Base-by-base conservation (phyloP, 2,329 filamentous ascomycete species). In the Ascochyta clinopodiicola region DNA sequence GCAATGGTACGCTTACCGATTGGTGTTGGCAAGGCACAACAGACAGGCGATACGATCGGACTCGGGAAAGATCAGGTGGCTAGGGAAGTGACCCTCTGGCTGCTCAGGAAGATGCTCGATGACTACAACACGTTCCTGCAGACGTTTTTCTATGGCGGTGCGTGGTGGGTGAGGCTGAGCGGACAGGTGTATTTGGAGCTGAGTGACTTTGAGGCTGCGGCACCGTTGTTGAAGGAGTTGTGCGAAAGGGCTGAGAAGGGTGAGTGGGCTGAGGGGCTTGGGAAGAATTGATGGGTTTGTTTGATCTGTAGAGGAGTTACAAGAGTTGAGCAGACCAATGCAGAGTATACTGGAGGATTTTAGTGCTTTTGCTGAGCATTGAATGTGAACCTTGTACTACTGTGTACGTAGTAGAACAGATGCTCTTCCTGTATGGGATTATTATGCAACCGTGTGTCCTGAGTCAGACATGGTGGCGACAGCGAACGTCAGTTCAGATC, bases 161-260 rank as follows among this genome's bases (percentile, higher is more conserved):
- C 81, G 48, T 84, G 88, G 71, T 96, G 89, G 89, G 80, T 83
- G 0, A 80, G 94, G 44, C 68, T 96, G 43, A 92, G 89, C 70
- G 91, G 85, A 13, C 92, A 96, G 80, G 83, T 95, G 0, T 98
- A 95, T 71, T 76, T 97, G n/a, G 91, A 91, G 24, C 72, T 88
- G 61, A 81, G 81, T 12, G 92, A 97, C 74, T 96, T 95, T 69
- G 84, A 88, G 70, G 90, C 85, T 84, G 82, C 83, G 4, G 90
- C 82, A 0, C 70, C 79, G 45, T 78, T 83, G 8, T 73, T 95
- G 66, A 83, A 84, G 69, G 77, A 79, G 31, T 63, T 90, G 5
- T 86, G 83, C 66, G 78, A 79, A 37, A 76, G 81, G 61, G 81
- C 83, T 29, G 77, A 75, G 38, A 76, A 73, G 42, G 79, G 78